Evolutionary conservation across 176 grass and related monocot genomes (phyloP), one percentile per base, ranked within the genome.

Genomic region (Thinopyrum elongatum): DNA sequence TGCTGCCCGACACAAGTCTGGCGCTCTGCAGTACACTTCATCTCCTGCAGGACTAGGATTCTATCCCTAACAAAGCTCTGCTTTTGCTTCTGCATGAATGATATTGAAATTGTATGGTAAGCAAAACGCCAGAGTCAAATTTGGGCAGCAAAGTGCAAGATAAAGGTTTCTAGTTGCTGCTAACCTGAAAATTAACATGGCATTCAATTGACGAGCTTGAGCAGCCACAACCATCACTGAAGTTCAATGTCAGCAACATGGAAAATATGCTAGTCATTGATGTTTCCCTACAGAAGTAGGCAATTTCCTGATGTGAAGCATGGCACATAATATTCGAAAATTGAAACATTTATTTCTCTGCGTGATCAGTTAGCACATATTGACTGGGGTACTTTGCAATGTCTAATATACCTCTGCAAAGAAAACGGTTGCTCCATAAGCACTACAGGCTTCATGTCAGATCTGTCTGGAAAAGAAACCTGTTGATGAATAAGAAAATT

Each of bases 401-500:
- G 14, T 79, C 57, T 14, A 74, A 58, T 22, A 15, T 63, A 95
- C 96, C 96, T 95, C 88, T 91, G 94, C 47, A 98, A 93, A 88
- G 79, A 91, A 90, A 98, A 95, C 36, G 96, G 96, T 79, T 98
- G 96, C 88, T 95, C 83, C 65, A 86, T 86, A 33, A 98, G 81
- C 62, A 94, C 72, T 82, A 91, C 90, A 33, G 88, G 51, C 60
- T 98, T 95, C 86, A 98, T 85, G 72, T 98, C 93, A 78, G 96
- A 75, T 86, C 96, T 88, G 59, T 95, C 90, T 26, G 96, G 96
- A 80, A 98, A 98, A 34, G 91, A 91, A 86, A 98, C 78, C 95
- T 98, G 88, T 87, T 53, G 74, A 51, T 19, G 75, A 39, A 65
- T 72, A 73, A 80, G 13, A 86, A 79, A 12, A 13, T 63, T 63